Base-by-base conservation (phyloP, 1,139 yeast genomes). In the Candida neerlandica region DNA sequence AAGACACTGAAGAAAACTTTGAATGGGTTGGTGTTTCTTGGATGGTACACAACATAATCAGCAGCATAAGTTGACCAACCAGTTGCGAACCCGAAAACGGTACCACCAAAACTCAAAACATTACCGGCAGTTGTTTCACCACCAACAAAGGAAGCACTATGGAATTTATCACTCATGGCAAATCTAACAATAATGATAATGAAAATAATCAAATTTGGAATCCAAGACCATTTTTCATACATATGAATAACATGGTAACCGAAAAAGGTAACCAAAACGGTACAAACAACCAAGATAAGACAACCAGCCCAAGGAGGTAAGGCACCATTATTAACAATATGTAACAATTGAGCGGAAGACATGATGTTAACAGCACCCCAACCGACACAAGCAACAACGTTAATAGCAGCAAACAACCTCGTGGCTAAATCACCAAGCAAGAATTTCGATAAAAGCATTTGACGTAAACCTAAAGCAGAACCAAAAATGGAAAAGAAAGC, bases 51-150 rank as follows among this genome's bases (percentile, higher is more conserved):
- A 48, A 96, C 89, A 71, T 91, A 92, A 71, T 91, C 97, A 40
- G 96, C 84, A 43, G 97, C 95, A 62, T 86, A 89, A 21, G 97
- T 86, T 51, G 96, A 83, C 97, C 97, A 91, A 55, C 97, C 97
- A 50, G 96, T 82, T 46, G 97, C 96, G 62, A 87, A 92, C 55
- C 97, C 97, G 61, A 80, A 92, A 55, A 89, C 70, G 45, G 96
- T 74, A 64, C 91, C 86, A 65, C 97, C 97, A 60, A 88, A 90
- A 37, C 95, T 84, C 51, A 92, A 76, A 30, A 90, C 94, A 60
- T 70, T 64, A 58, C 92, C 97, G 42, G 96, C 96, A 48, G 85
- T 79, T 41, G 80, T 76, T 32, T 65, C 58, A 56, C 91, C 90
- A 47, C 80, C 75, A 30, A 64, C 69, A 74, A 78, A 70, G 37